Conservation (phyloP, 495 filamentous ascomycete genomes). For the Penicillium samsonianum region DNA sequence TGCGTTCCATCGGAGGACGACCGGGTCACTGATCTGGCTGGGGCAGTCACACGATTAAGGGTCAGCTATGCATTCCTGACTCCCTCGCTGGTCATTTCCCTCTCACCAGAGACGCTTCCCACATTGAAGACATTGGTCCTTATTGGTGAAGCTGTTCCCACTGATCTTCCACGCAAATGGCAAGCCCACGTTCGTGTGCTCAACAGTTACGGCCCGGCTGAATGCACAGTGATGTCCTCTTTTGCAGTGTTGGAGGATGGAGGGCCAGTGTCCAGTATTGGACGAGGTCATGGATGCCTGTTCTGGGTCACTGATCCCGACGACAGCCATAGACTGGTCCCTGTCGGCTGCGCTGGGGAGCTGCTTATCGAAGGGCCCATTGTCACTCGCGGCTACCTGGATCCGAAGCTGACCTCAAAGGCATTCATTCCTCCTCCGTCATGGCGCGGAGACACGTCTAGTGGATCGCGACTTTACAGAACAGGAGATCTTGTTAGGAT, state of each 20-base stretch:
- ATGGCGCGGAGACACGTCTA: not conserved
- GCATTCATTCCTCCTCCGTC: slow-evolving; percentile 48
- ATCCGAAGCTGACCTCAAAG: slow-evolving; percentile 29
- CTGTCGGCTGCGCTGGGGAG: slow-evolving; percentile 48
- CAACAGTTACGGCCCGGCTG: slow-evolving; percentile 58
- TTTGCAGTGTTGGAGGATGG: not conserved
- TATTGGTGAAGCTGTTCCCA: slow-evolving; percentile 39
- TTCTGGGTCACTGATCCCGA: slow-evolving; percentile 43
- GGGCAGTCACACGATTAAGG: slow-evolving; percentile 35
- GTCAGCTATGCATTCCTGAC: slow-evolving; percentile 43
- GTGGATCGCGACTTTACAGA: not conserved
- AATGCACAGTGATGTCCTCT: slow-evolving; percentile 31
- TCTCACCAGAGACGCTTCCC: slow-evolving; percentile 38
- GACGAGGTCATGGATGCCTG: not conserved
- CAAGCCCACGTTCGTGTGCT: slow-evolving; percentile 28
- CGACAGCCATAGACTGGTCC: slow-evolving; percentile 31
- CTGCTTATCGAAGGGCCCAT: slow-evolving; percentile 46
- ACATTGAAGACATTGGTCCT: slow-evolving; percentile 35
- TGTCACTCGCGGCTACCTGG: slow-evolving; percentile 42
- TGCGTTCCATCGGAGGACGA: slow-evolving; percentile 32
- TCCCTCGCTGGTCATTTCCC: slow-evolving; percentile 38
- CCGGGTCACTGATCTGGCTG: slow-evolving; percentile 36
- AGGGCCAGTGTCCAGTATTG: not conserved
- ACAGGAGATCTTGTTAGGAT: not conserved
- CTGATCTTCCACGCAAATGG: slow-evolving; percentile 37